Percentiles rank a stretch among this genome's conserved stretches.
Conservation (phyloP, 805 yeast genomes). For the Saturnispora hagleri region DNA sequence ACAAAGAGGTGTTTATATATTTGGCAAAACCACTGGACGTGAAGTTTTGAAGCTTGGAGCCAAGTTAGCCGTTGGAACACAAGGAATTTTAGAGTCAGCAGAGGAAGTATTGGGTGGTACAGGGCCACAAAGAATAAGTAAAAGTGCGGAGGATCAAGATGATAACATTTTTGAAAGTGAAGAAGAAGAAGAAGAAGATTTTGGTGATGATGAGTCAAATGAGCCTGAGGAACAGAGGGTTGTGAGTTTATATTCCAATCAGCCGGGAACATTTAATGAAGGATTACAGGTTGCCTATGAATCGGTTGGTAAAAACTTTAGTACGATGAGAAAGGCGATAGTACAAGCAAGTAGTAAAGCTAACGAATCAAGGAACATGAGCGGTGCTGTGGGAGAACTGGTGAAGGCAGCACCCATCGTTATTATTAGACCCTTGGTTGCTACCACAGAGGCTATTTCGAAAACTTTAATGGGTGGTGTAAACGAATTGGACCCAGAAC, state of each 20-base stretch:
- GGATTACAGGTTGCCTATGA: constrained; percentile 72
- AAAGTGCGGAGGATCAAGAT: constrained; percentile 14
- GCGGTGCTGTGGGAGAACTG: constrained; percentile 56
- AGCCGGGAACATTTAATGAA: constrained; percentile 60
- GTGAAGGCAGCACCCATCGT: constrained; percentile 75
- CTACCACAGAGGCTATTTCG: constrained; percentile 85
- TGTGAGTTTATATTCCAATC: constrained; percentile 75
- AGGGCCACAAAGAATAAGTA: constrained; percentile 33
- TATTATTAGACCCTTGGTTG: constrained; percentile 76
- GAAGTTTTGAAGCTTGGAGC: constrained; percentile 78
- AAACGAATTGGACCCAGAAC: constrained; percentile 65
- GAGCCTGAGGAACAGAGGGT: constrained; percentile 22
- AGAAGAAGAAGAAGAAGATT: constrained; percentile 20
- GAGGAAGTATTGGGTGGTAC: constrained; percentile 73
- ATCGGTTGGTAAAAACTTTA: constrained; percentile 59
- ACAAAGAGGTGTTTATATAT: constrained; percentile 64
- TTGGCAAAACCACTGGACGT: constrained; percentile 69
- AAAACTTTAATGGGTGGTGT: constrained; percentile 76
- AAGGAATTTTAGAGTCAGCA: constrained; percentile 65
- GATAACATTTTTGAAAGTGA: constrained; percentile 24
- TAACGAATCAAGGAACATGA: constrained; percentile 54
- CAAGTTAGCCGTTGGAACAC: constrained; percentile 82
- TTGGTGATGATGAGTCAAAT: constrained; percentile 21
- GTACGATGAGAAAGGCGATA: constrained; percentile 56
- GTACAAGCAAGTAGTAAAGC: constrained; percentile 51